Base-by-base conservation (phyloP, 176 grass and related monocot species). In the Musa troglodytarum region DNA sequence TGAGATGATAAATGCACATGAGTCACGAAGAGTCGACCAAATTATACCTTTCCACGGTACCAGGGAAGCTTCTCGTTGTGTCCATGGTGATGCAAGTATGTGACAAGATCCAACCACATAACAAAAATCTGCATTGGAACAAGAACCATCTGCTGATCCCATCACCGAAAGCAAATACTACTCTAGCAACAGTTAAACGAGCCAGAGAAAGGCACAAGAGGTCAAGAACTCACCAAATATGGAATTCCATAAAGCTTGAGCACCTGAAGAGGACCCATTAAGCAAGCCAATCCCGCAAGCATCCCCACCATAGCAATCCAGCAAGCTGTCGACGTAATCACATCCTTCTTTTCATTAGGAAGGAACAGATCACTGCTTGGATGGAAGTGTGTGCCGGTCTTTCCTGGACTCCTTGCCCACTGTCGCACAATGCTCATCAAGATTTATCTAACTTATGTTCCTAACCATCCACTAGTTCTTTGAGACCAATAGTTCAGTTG, bases 41-140 rank as follows among this genome's bases (percentile, higher is more conserved):
- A 70, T 57, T 34, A 28, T 88, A 95, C 91, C 85, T 97, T 68
- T 24, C 90, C 90, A 12, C 90, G 94, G 49, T 97, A 97, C 94
- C 94, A 97, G 23, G 94, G 94, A 22, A 97, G 88, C 20, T 74
- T 74, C 15, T 85, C 83, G 22, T 81, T 51, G 53, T 85, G 86
- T 2, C 90, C 94, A 63, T 97, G 94, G 82, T 97, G 94, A 63
- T 97, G 94, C 50, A 97, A 89, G 58, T 97, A 97, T 1, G 94
- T 97, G 22, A 97, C 94, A 52, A 97, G 62, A 65, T 91, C 94
- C 17, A 93, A 69, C 90, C 94, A 97, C 87, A 93, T 85, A 52
- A 97, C 86, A 74, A 93, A 90, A 19, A 97, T 88, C 93, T 96
- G 70, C 21, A 58, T 68, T 68, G 25, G 56, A 55, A 51, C 17